Percentiles rank a stretch among this genome's conserved stretches.
These are phyloP conservation scores for Mycosphaerella arachidis DNA, from an alignment of 2,329 filamentous ascomycete species.

Conservation along the genomic window DNA sequence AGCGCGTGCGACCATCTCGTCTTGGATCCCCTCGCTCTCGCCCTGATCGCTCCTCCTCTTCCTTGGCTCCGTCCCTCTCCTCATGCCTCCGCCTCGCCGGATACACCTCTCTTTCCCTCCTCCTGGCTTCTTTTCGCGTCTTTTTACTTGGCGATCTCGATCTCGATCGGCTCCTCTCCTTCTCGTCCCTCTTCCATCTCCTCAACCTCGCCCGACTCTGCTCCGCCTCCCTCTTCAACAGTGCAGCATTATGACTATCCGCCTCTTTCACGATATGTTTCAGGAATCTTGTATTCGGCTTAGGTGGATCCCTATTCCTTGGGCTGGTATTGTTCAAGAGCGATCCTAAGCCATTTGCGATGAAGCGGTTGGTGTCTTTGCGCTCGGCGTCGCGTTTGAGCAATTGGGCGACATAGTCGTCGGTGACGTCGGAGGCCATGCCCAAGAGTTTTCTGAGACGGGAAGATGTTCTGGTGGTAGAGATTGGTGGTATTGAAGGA, in stretches of 20 bases:
- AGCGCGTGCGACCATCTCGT: background rate
- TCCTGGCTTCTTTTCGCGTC: background rate
- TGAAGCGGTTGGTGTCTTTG: slow-evolving; percentile 31
- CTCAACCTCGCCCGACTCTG: slow-evolving; percentile 70
- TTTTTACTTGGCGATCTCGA: slow-evolving; percentile 5
- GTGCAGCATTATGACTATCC: slow-evolving; percentile 79
- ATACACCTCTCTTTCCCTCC: slow-evolving; percentile 2
- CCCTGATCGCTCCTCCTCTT: background rate
- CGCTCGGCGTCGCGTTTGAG: slow-evolving; percentile 74
- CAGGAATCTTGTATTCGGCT: slow-evolving; percentile 87
- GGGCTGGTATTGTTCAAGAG: slow-evolving; percentile 8
- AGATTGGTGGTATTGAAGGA: background rate
- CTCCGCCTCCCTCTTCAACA: slow-evolving; percentile 77
- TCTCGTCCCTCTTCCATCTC: slow-evolving; percentile 40
- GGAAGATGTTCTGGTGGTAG: background rate
- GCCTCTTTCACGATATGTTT: slow-evolving; percentile 84
- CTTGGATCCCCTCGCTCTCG: background rate
- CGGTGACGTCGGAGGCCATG: slow-evolving; percentile 45
- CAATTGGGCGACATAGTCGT: slow-evolving; percentile 76
- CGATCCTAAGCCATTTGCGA: slow-evolving; percentile 10
- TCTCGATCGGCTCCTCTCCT: slow-evolving; percentile 9
- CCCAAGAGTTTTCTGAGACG: background rate
- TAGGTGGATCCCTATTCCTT: slow-evolving; percentile 52
- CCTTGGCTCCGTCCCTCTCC: background rate
- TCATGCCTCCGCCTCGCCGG: background rate